These are phyloP conservation scores for Neurospora sp. DNA, from an alignment of 495 filamentous ascomycete genomes.

Conservation along the genomic window DNA sequence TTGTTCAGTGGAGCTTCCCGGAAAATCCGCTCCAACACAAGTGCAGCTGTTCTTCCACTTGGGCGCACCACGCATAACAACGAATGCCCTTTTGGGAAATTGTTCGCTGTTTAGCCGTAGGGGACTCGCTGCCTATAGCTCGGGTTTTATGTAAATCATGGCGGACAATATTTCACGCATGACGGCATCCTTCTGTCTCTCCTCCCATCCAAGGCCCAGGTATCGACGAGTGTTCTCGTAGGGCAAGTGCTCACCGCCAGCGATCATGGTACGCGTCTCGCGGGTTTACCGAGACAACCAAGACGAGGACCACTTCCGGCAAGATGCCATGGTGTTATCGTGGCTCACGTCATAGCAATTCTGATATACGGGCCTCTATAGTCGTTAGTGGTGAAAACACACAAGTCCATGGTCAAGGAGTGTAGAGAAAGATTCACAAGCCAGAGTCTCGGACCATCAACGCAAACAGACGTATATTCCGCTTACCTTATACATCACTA, in stretches of 20 bases:
- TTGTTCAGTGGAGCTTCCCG: conserved; percentile 26
- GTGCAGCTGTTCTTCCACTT: conserved; percentile 3
- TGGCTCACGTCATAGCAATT: not conserved
- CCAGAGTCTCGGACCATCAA: not conserved
- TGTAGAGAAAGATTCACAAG: not conserved
- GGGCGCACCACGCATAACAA: conserved; percentile 29
- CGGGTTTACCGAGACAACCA: not conserved
- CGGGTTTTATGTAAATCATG: conserved; percentile 32
- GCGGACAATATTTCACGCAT: conserved; percentile 20
- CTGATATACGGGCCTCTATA: not conserved
- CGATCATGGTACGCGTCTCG: not conserved
- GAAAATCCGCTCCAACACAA: not conserved
- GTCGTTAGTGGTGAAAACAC: not conserved
- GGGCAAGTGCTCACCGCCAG: not conserved
- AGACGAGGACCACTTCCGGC: not conserved
- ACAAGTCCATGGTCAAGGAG: not conserved
- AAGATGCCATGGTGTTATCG: not conserved
- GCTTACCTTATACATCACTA: not conserved
- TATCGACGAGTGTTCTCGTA: not conserved
- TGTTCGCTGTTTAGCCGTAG: conserved; percentile 30
- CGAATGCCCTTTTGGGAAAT: conserved; percentile 34
- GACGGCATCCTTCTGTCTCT: conserved; percentile 23
- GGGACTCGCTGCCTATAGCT: conserved; percentile 24
- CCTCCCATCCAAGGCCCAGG: not conserved
- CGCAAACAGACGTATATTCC: not conserved